phyloP scores from a whole-genome alignment of 2,329 filamentous ascomycete species.

The Stachybotrys chartarum region DNA sequence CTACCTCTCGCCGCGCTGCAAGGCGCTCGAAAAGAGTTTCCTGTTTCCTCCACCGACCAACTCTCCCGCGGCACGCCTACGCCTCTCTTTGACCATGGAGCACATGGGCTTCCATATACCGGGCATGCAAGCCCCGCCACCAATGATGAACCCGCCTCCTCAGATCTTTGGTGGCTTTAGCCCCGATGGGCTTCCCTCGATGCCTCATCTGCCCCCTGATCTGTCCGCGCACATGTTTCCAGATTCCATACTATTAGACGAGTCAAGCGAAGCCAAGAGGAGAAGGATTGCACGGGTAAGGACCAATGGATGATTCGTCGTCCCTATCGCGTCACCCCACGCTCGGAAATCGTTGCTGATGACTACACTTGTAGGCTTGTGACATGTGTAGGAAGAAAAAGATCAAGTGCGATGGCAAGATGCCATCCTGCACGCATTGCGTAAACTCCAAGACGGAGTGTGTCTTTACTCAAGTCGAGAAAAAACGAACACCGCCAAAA shows the following conservation, averaged over 20 bases:
- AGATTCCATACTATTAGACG: slow-evolving; percentile 55
- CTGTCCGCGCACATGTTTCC: slow-evolving; percentile 54
- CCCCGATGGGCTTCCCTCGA: slow-evolving; percentile 48
- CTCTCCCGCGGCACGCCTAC: neutral
- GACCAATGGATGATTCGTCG: neutral
- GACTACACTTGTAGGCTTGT: slow-evolving; percentile 56
- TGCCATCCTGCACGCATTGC: slow-evolving; percentile 91
- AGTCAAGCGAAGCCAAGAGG: slow-evolving; percentile 78
- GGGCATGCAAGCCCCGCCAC: slow-evolving; percentile 40
- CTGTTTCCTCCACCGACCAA: neutral
- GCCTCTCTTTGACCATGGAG: slow-evolving; percentile 22
- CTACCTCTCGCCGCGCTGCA: neutral
- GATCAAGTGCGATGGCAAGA: slow-evolving; percentile 96
- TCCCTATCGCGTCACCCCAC: neutral
- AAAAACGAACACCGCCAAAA: slow-evolving; percentile 96
- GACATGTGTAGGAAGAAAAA: slow-evolving; percentile 97
- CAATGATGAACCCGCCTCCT: slow-evolving; percentile 58
- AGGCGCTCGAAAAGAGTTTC: neutral
- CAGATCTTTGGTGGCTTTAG: slow-evolving; percentile 62
- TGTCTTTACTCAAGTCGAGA: slow-evolving; percentile 95
- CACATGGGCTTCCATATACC: slow-evolving; percentile 54
- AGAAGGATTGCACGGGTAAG: slow-evolving; percentile 80
- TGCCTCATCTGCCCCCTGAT: slow-evolving; percentile 48
- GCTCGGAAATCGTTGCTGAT: slow-evolving; percentile 3
- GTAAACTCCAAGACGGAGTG: slow-evolving; percentile 98